A percentile compares a stretch with the other conserved stretches of the same genome.
Evolutionary conservation across 192 early-diverging fungal genomes (phyloP).

Genomic region (Allomyces macrogynus): DNA sequence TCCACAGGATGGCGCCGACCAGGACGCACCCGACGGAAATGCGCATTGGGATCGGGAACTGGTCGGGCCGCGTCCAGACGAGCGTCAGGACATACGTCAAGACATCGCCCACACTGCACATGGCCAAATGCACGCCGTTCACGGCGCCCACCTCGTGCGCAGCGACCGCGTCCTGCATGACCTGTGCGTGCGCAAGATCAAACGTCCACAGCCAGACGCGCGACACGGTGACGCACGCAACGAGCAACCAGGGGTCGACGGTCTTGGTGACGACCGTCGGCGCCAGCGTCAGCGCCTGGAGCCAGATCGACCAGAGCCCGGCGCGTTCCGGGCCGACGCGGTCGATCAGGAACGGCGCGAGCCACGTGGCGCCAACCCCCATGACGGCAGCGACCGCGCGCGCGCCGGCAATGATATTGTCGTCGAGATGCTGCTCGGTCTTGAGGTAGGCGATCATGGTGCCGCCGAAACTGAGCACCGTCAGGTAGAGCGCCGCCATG

Average conservation of each 20-base stretch:
- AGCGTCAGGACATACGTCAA: not conserved
- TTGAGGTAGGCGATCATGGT: not conserved
- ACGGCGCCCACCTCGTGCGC: too few relatives aligned
- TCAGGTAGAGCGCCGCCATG: not conserved
- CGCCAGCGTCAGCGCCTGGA: not conserved
- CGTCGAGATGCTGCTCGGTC: not conserved
- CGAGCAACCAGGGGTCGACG: not conserved
- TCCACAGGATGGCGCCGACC: not conserved
- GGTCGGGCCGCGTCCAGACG: not conserved
- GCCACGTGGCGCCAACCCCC: not conserved
- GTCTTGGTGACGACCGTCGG: not conserved
- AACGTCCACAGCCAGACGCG: too few relatives aligned
- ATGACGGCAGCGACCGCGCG: not conserved
- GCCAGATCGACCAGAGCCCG: not conserved
- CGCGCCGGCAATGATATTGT: not conserved
- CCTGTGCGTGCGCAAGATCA: too few relatives aligned
- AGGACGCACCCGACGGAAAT: not conserved
- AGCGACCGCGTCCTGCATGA: too few relatives aligned
- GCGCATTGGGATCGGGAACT: not conserved
- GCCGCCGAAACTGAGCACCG: not conserved
- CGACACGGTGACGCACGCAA: not conserved
- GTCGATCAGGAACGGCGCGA: not conserved
- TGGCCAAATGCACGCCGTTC: too few relatives aligned
- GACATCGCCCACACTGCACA: not conserved
- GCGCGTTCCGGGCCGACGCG: not conserved